Evolutionary conservation across 2,329 filamentous ascomycete species (phyloP).

Genomic region (Ambrosiella cleistominuta): DNA sequence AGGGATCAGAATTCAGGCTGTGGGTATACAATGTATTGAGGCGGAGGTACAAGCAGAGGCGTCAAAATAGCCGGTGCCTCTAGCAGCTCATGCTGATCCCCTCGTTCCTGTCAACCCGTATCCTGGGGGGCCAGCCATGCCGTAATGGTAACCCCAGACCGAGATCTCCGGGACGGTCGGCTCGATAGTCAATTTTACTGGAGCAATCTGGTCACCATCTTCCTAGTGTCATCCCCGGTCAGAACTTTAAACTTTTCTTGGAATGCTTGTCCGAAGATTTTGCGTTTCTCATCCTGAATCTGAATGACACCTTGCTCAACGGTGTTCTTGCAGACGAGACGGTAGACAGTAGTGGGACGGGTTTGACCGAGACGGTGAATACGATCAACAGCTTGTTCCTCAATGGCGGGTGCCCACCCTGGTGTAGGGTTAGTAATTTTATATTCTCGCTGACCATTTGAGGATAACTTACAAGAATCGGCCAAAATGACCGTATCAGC

Average conservation of each 20-base stretch:
- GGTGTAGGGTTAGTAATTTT: not conserved
- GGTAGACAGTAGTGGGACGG: constrained; percentile 59
- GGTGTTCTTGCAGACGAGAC: constrained; percentile 61
- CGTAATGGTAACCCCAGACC: no score
- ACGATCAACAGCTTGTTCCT: constrained; percentile 78
- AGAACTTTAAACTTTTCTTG: constrained; percentile 41
- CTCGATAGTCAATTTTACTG: not conserved
- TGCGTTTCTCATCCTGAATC: constrained; percentile 63
- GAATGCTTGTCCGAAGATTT: constrained; percentile 63
- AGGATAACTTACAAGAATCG: constrained; percentile 44
- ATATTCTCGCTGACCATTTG: not conserved
- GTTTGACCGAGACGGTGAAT: constrained; percentile 76
- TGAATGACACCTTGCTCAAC: constrained; percentile 68
- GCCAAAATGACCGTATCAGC: constrained; percentile 72
- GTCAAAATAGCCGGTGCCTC: no score
- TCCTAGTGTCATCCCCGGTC: not conserved
- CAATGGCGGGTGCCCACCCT: constrained; percentile 84
- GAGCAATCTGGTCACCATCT: constrained; percentile 9
- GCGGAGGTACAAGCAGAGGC: no score
- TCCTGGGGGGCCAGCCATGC: no score
- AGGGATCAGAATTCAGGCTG: no score
- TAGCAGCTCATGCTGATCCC: no score
- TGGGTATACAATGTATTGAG: no score
- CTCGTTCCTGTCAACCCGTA: no score
- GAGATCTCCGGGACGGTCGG: not conserved